Evolutionary conservation across 192 early-diverging fungal species (phyloP), one percentile per base, ranked within the genome.

Genomic region (Coemansia umbellata): DNA sequence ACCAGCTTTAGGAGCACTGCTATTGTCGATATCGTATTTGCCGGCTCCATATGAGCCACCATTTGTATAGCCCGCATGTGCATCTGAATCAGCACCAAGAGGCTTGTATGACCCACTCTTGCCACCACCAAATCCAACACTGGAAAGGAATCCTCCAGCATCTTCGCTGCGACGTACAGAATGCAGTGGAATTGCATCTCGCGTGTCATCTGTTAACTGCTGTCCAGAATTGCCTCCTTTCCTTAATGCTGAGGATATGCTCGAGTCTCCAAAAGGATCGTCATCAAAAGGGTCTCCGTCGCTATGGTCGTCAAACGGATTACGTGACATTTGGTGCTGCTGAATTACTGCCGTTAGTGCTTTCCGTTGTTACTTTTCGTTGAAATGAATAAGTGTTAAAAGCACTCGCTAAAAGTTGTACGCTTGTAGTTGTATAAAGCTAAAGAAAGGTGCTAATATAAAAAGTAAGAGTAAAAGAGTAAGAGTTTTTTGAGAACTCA

Each of bases 241-340:
- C n/a, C n/a, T n/a, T 15, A 52, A 37, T 3, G 53, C 58, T 3
- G 58, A 31, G 10, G 47, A 26, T 8, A 44, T 48, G 35, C 60
- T 23, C 48, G 69, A 58, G 47, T 66, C 71, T 19, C 42, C 60
- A 42, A 74, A 74, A 14, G 71, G 64, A 49, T 66, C 60, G 17
- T 58, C 55, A 23, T 50, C 63, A 59, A 74, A 74, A 30, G 56
- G 52, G 37, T 74, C 71, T 32, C 42, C 36, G 41, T 66, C 63
- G 43, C 53, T 49, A 32, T 57, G 51, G 62, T 72, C 70, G 39
- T 54, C 60, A 61, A 74, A 74, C 17, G 71, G 71, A 58, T 74
- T 63, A n/a, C 56, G 55, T 31, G 71, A 48, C 71, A 74, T 74
- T 59, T 39, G 47, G 3, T 56, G 21, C 9, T 17, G 13, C n/a